phyloP scores from a whole-genome alignment of 805 yeast species.

The Starmerella davenportii region DNA sequence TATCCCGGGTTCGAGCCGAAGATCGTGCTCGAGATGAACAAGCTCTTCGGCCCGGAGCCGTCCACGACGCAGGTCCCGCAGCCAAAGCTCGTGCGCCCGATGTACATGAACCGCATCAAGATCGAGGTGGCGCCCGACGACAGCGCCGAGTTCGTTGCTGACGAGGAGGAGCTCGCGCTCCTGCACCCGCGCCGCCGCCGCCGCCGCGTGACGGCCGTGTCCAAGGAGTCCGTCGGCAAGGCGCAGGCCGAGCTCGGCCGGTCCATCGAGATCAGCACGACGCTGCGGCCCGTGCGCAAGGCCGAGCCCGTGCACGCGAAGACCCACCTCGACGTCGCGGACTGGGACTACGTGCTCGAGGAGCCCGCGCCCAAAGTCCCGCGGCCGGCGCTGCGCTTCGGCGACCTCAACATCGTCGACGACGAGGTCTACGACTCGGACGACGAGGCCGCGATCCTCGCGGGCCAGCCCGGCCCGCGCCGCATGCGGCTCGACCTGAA shows the following conservation, averaged over 20 bases:
- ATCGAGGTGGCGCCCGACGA: constrained; percentile 52
- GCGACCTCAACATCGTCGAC: constrained; percentile 16
- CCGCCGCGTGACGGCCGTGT: neutral
- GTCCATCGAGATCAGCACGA: neutral
- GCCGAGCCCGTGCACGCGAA: constrained; percentile 3
- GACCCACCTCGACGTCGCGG: constrained; percentile 16
- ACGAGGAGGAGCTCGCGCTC: neutral
- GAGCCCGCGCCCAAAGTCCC: neutral
- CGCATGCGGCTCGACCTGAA: constrained; percentile 52
- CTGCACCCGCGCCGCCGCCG: neutral
- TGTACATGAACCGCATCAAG: constrained; percentile 36
- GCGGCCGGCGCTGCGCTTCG: constrained; percentile 5
- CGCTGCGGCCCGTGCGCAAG: neutral
- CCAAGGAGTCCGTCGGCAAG: neutral
- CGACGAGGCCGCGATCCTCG: constrained; percentile 50
- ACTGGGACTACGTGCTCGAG: constrained; percentile 24
- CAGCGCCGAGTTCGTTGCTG: constrained; percentile 28
- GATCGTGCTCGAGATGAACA: constrained; percentile 43
- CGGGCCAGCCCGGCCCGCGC: constrained; percentile 31
- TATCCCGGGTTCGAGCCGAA: constrained; percentile 47
- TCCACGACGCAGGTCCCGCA: constrained; percentile 32
- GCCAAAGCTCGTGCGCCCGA: constrained; percentile 25
- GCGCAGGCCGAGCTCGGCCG: constrained; percentile 6
- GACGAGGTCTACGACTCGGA: constrained; percentile 22
- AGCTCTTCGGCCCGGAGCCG: constrained; percentile 48